Percentiles rank a stretch among this genome's conserved stretches.
Evolutionary conservation across 306 rosid species (phyloP).

Genomic region (Cucumis hystrix): DNA sequence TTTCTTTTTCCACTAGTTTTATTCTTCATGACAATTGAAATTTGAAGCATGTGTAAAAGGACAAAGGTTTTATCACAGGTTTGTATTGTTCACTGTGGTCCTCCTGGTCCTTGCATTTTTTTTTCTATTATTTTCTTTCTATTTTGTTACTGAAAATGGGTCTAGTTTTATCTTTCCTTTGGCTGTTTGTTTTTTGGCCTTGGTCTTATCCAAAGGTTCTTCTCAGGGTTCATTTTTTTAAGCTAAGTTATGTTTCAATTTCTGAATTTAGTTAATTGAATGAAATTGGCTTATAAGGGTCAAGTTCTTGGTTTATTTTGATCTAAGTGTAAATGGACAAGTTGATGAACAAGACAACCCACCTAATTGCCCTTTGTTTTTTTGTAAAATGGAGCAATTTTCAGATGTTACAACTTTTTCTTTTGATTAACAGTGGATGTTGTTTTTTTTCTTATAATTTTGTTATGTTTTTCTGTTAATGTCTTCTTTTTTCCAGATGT

Average conservation of each 20-base stretch:
- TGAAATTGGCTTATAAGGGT: not conserved
- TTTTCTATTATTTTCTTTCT: not conserved
- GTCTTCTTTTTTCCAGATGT: not conserved
- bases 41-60: not conserved
- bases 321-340: not conserved
- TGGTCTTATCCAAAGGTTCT: not conserved
- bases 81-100: not conserved
- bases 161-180: not conserved
- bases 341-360: not conserved
- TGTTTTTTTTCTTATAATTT: not conserved
- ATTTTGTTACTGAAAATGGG: not conserved
- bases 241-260: not conserved
- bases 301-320: not conserved
- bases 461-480: not conserved
- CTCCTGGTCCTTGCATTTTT: conserved; percentile 29
- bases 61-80: conserved; percentile 7
- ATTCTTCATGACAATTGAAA: not conserved
- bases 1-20: not conserved
- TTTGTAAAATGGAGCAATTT: not conserved
- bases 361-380: not conserved
- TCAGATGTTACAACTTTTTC: not conserved
- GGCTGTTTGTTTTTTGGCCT: not conserved
- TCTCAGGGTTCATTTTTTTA: not conserved
- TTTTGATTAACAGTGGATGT: not conserved
- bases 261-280: not conserved